phyloP scores from a whole-genome alignment of 257 asterid genomes.

The Gentiana macrophylla region DNA sequence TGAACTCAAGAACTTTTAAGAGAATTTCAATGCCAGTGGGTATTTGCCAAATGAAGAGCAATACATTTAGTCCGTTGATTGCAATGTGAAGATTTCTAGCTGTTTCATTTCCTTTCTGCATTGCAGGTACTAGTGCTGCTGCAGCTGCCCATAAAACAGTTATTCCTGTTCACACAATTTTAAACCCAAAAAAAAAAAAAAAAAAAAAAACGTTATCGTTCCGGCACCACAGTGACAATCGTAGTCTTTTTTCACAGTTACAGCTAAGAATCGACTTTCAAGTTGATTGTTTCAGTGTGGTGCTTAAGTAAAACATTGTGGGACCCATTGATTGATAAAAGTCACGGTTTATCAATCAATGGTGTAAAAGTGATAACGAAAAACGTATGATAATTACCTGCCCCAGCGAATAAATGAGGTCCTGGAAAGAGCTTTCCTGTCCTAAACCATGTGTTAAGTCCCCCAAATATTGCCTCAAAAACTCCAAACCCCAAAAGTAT shows the following conservation, averaged over 20 bases:
- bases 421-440: slow-evolving; percentile 95
- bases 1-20: slow-evolving; percentile 63
- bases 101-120: slow-evolving; percentile 94
- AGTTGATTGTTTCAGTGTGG: not conserved
- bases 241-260: no score
- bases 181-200: not conserved
- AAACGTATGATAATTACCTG: slow-evolving; percentile 35
- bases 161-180: slow-evolving; percentile 37
- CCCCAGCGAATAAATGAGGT: slow-evolving; percentile 89
- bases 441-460: slow-evolving; percentile 74
- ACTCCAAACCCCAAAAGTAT: slow-evolving; percentile 81
- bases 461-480: slow-evolving; percentile 59
- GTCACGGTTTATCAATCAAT: not conserved
- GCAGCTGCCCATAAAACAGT: slow-evolving; percentile 94
- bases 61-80: slow-evolving; percentile 44
- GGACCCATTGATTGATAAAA: not conserved
- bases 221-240: no score
- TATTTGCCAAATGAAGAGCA: slow-evolving; percentile 76
- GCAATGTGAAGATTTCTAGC: slow-evolving; percentile 89
- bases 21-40: slow-evolving; percentile 86
- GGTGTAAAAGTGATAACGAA: not conserved
- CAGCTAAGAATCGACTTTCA: no score
- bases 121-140: slow-evolving; percentile 79
- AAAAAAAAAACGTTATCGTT: no score
- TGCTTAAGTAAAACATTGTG: not conserved